Conservation (phyloP, 306 rosid genomes). For the Pterocarpus santalinus region DNA sequence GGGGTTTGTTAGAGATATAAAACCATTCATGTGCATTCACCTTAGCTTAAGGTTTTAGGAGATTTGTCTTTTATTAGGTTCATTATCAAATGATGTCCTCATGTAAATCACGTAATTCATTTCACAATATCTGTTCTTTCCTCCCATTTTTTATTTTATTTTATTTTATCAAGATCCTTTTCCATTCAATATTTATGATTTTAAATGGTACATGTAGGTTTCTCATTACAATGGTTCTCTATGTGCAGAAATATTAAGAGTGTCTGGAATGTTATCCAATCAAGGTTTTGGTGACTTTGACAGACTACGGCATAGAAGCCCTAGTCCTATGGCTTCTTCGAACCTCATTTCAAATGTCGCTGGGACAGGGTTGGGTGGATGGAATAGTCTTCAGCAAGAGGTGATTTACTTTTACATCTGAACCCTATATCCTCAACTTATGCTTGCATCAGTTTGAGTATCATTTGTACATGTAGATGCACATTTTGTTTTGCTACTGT, state of each 20-base stretch:
- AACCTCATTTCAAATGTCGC: constrained; percentile 82
- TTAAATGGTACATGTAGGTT: constrained; percentile 29
- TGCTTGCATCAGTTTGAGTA: constrained; percentile 21
- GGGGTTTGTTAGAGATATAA: too few relatives aligned
- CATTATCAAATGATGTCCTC: too few relatives aligned
- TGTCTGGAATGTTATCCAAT: constrained; percentile 97
- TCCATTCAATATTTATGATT: constrained; percentile 12
- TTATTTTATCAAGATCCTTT: background rate
- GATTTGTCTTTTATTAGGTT: too few relatives aligned
- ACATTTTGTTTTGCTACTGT: constrained; percentile 1
- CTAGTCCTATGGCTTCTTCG: constrained; percentile 99
- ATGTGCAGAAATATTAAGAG: constrained; percentile 89
- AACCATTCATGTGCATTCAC: too few relatives aligned
- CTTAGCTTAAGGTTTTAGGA: too few relatives aligned
- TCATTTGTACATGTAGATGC: constrained; percentile 5
- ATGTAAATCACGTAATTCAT: too few relatives aligned
- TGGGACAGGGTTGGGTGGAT: constrained; percentile 81
- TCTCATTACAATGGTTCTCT: constrained; percentile 50
- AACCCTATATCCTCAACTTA: constrained; percentile 7
- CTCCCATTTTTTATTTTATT: background rate
- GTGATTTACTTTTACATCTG: constrained; percentile 52
- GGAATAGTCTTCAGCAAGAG: constrained; percentile 96
- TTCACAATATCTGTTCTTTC: background rate
- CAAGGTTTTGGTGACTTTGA: constrained; percentile 98
- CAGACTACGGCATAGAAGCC: constrained; percentile 96